Evolutionary conservation across 345 rosid genomes (phyloP).

Genomic region (Mercurialis annua): DNA sequence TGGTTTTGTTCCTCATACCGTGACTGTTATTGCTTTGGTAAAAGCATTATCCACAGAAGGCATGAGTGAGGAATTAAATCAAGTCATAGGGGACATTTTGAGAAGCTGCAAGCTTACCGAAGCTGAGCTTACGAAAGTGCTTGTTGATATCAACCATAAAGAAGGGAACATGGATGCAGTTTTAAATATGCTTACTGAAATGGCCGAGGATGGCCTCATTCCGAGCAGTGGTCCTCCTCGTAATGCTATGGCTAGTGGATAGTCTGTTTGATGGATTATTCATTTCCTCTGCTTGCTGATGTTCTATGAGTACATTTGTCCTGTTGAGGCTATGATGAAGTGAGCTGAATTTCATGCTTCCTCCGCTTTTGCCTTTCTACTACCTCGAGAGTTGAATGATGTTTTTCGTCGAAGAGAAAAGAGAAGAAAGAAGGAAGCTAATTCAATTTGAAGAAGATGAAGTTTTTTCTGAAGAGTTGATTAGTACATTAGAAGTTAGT

Average conservation of each 20-base stretch:
- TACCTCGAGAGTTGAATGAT: not conserved
- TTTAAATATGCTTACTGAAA: slow-evolving; percentile 62
- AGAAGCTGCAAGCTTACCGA: slow-evolving; percentile 76
- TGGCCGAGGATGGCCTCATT: slow-evolving; percentile 90
- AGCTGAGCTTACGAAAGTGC: slow-evolving; percentile 68
- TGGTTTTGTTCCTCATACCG: slow-evolving; percentile 62
- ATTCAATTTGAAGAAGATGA: no score
- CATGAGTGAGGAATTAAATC: slow-evolving; percentile 52
- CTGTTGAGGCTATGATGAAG: not conserved
- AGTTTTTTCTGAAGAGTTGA: no score
- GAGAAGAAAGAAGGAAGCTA: no score
- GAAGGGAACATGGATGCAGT: slow-evolving; percentile 86
- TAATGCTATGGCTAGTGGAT: slow-evolving; percentile 4
- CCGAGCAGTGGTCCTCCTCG: slow-evolving; percentile 29
- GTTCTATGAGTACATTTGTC: not conserved
- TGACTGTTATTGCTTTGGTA: slow-evolving; percentile 63
- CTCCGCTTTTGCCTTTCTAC: not conserved
- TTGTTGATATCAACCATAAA: slow-evolving; percentile 69
- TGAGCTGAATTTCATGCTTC: not conserved
- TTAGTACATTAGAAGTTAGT: no score
- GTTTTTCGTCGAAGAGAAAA: no score
- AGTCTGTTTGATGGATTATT: slow-evolving; percentile 6
- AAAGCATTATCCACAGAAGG: slow-evolving; percentile 53
- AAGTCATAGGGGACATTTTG: slow-evolving; percentile 45
- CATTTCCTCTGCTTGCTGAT: slow-evolving; percentile 3